Base-by-base conservation (phyloP, 495 filamentous ascomycete genomes). In the Lentithecium fluviatile region DNA sequence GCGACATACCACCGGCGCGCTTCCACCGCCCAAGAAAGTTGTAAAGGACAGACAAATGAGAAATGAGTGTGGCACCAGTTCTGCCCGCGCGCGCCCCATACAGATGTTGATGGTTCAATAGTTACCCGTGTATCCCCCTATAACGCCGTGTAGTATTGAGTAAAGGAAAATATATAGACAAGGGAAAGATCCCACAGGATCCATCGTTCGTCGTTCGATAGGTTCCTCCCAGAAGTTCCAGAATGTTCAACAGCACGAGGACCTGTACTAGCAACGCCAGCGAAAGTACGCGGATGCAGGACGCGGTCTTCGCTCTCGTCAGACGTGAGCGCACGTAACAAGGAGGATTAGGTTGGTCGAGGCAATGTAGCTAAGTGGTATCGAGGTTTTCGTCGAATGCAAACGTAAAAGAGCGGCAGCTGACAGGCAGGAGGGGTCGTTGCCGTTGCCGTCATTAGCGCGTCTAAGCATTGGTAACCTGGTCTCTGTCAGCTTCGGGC, bases 381-480 rank as follows among this genome's bases (percentile, higher is more conserved):
- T 32, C 29, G 45, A 49, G 12, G 45, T 49, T 4, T 21, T 13
- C 13, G 20, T 29, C 45, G 45, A 21, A 21, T 15, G 20, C 20
- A 24, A 49, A 25, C n/a, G 45, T 15, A 5, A 25, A 20, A 20
- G 40, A 49, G 45, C 5, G 45, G 13, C 13, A 21, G 45, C 2
- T 12, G 13, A 49, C 4, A 4, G 15, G 45, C 12, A 25, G 29
- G 49, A 52, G 49, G 49, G 25, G 49, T 52, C 17, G 42, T 45
- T 49, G 53, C 52, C 53, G 32, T 32, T 17, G 12, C 24, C 29
- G 43, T 36, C 20, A 25, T 45, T 45, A 57, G 40, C 46, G 43
- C 56, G 34, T 51, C 17, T 62, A 50, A 51, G 61, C 45, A 47
- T 69, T 69, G 38, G 66, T 69, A 21, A 69, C 66, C 66, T 68